Evolutionary conservation across 2,329 filamentous ascomycete species (phyloP).

Genomic region (Chrysoporthe puriensis): DNA sequence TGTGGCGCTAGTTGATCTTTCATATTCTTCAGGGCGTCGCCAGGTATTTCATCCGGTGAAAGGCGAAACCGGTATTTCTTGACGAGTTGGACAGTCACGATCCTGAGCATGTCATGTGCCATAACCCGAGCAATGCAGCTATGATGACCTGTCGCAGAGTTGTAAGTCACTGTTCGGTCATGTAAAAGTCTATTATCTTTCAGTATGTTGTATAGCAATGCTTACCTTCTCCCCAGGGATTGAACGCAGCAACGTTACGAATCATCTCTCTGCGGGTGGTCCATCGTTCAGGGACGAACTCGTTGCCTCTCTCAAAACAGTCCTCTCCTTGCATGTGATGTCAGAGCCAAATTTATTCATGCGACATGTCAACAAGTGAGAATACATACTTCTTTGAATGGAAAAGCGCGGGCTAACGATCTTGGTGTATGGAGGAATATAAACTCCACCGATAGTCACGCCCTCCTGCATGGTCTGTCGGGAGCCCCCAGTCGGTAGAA

Average conservation of each 20-base stretch:
- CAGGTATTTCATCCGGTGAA: conserved; percentile 29
- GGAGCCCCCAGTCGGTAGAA: conserved; percentile 30
- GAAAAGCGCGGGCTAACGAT: conserved; percentile 31
- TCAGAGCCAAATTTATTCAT: background rate
- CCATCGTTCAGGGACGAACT: conserved; percentile 46
- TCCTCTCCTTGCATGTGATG: background rate
- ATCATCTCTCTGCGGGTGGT: conserved; percentile 38
- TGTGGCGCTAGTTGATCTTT: conserved; percentile 2
- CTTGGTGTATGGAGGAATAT: conserved; percentile 29
- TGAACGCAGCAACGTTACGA: conserved; percentile 37
- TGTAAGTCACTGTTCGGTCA: background rate
- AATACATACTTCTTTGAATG: conserved; percentile 41
- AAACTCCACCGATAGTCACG: conserved; percentile 9
- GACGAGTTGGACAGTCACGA: conserved; percentile 31
- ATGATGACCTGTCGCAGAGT: conserved; percentile 29
- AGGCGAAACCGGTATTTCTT: conserved; percentile 35
- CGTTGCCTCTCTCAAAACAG: conserved; percentile 28
- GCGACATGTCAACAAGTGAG: background rate
- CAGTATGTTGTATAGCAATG: background rate
- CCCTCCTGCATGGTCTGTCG: conserved; percentile 31
- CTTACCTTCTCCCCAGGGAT: conserved; percentile 40
- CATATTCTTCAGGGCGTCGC: conserved; percentile 24
- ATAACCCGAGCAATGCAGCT: conserved; percentile 38
- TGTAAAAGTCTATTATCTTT: background rate
- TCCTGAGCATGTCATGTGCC: conserved; percentile 36